A percentile compares a stretch with the other conserved stretches of the same genome.
These are phyloP conservation scores for Stagonosporopsis cucurbitacearum DNA, from an alignment of 2,329 filamentous ascomycete genomes.

Conservation along the genomic window DNA sequence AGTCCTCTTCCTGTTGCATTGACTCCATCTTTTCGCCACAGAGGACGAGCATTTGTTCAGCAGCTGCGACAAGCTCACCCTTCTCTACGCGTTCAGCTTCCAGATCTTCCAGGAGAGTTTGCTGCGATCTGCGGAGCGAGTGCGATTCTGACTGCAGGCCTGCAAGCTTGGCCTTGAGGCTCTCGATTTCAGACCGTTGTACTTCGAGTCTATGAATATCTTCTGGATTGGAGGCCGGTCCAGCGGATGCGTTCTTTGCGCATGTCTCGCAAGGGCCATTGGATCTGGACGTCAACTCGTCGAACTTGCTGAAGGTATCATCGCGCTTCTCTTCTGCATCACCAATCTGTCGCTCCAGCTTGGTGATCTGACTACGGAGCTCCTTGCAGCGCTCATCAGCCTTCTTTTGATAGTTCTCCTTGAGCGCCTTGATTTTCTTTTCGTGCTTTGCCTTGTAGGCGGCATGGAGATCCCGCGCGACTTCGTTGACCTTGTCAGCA, in stretches of 20 bases:
- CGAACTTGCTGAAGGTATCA: slow-evolving; percentile 66
- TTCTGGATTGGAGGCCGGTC: slow-evolving; percentile 36
- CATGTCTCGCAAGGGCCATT: slow-evolving; percentile 23
- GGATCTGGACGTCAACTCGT: slow-evolving; percentile 19
- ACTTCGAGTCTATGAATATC: slow-evolving; percentile 63
- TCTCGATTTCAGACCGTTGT: slow-evolving; percentile 70
- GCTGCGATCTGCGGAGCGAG: slow-evolving; percentile 73
- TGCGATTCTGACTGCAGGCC: slow-evolving; percentile 75
- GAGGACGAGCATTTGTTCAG: slow-evolving; percentile 83
- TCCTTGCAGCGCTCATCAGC: slow-evolving; percentile 89
- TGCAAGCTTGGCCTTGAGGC: slow-evolving; percentile 75
- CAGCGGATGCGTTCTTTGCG: slow-evolving; percentile 16
- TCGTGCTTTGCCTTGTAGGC: slow-evolving; percentile 98
- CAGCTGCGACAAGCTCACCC: slow-evolving; percentile 79
- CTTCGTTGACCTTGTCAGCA: slow-evolving; percentile 83
- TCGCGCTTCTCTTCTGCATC: slow-evolving; percentile 71
- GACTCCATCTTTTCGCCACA: slow-evolving; percentile 54
- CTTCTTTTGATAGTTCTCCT: slow-evolving; percentile 78
- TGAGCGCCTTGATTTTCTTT: slow-evolving; percentile 90
- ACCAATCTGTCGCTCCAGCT: slow-evolving; percentile 76
- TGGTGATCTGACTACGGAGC: slow-evolving; percentile 73
- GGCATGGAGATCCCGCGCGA: slow-evolving; percentile 80
- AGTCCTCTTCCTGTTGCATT: slow-evolving; percentile 49
- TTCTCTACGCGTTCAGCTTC: slow-evolving; percentile 82
- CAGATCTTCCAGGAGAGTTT: slow-evolving; percentile 68